Conservation (phyloP, 2,329 filamentous ascomycete species). For the Beauveria sp. region DNA sequence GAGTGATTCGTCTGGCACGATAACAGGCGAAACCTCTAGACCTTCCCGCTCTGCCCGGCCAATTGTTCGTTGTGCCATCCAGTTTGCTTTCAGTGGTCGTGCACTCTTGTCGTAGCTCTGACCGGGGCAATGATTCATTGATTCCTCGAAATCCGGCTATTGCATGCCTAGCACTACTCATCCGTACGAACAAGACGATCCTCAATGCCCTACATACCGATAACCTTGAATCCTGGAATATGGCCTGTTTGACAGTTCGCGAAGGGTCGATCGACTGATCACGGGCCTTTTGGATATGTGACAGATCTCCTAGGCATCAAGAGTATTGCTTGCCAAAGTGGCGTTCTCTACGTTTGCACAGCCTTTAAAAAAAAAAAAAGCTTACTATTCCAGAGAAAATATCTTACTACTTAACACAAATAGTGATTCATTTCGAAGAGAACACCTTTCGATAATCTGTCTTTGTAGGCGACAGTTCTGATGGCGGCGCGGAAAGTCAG, state of each 20-base stretch:
- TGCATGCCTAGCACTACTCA: neutral
- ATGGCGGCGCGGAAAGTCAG: neutral
- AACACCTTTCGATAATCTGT: neutral
- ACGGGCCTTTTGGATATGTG: neutral
- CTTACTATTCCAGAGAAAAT: neutral
- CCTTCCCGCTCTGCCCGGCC: neutral
- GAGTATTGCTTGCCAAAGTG: neutral
- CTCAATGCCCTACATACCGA: neutral
- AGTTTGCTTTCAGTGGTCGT: conserved; percentile 10
- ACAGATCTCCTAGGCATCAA: neutral
- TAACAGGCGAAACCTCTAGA: neutral
- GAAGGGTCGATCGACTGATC: neutral
- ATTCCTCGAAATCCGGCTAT: neutral
- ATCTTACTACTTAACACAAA: neutral
- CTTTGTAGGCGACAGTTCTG: neutral
- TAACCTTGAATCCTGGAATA: neutral
- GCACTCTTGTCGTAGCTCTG: neutral
- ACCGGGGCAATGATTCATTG: neutral
- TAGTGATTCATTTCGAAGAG: neutral
- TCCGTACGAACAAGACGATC: neutral
- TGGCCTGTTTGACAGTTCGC: neutral
- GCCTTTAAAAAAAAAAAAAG: neutral
- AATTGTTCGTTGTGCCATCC: neutral
- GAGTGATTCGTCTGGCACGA: neutral
- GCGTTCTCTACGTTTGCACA: neutral